phyloP scores from a whole-genome alignment of 495 filamentous ascomycete species.

The Rusavskia elegans region DNA sequence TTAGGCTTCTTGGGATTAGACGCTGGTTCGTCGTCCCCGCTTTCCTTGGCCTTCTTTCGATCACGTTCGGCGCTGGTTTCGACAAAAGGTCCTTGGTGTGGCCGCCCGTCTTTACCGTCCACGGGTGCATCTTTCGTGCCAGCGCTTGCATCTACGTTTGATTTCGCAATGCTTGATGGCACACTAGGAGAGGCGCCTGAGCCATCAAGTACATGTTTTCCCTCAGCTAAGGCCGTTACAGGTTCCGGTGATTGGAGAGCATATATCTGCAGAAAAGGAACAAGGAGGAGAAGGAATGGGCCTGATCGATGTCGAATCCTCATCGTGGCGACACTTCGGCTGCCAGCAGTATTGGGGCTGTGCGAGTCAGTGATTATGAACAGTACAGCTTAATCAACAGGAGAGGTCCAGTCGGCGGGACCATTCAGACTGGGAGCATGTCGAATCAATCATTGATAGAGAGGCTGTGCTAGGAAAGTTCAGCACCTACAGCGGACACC shows the following conservation, averaged over 20 bases:
- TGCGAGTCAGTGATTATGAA: background rate
- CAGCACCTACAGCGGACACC: no score
- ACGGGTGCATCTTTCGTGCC: constrained; percentile 84
- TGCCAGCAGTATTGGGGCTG: background rate
- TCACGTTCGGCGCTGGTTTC: constrained; percentile 47
- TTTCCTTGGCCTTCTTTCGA: constrained; percentile 32
- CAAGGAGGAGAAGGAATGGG: constrained; percentile 29
- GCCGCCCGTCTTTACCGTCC: constrained; percentile 90
- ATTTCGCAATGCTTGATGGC: constrained; percentile 8
- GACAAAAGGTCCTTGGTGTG: constrained; percentile 80
- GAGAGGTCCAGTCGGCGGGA: no score
- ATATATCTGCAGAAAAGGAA: constrained; percentile 20
- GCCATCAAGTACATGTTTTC: constrained; percentile 1
- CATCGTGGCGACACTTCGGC: constrained; percentile 16
- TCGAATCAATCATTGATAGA: no score
- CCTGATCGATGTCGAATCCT: constrained; percentile 25
- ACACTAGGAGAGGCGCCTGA: constrained; percentile 2
- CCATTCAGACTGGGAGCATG: no score
- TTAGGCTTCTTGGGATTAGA: constrained; percentile 17
- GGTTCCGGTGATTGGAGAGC: constrained; percentile 13
- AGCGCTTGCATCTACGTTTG: constrained; percentile 23
- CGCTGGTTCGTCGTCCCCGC: constrained; percentile 13
- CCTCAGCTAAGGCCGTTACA: constrained; percentile 11
- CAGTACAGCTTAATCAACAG: background rate
- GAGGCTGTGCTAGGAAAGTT: no score